Evolutionary conservation across 176 grass and related monocot genomes (phyloP).

Genomic region (Triticum dicoccoides): DNA sequence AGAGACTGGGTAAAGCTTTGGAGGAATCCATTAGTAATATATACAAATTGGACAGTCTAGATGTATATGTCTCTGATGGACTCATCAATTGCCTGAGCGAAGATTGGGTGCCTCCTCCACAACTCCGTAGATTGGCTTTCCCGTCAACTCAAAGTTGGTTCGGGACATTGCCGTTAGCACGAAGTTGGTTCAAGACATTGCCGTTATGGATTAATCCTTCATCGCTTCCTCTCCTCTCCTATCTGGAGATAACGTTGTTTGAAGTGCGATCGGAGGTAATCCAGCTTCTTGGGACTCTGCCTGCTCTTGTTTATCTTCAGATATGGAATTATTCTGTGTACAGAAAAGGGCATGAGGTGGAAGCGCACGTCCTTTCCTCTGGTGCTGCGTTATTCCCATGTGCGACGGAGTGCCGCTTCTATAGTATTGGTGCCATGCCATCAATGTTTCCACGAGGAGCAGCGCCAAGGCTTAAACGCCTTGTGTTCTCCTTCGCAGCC

Average conservation of each 20-base stretch:
- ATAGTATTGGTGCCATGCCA: rapidly evolving
- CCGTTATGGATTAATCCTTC: too few relatives aligned
- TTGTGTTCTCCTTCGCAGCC: rapidly evolving
- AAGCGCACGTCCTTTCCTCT: too few relatives aligned
- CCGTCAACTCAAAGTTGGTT: rapidly evolving
- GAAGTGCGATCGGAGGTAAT: too few relatives aligned
- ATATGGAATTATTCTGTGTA: too few relatives aligned
- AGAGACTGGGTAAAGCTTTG: neutral
- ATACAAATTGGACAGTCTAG: neutral
- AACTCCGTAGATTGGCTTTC: neutral
- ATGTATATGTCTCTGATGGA: rapidly evolving
- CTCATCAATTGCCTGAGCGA: too few relatives aligned
- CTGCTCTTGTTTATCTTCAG: too few relatives aligned
- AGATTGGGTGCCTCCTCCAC: neutral
- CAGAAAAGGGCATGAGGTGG: neutral
- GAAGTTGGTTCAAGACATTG: too few relatives aligned
- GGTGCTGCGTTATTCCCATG: neutral
- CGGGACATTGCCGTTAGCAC: too few relatives aligned
- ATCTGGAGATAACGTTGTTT: too few relatives aligned
- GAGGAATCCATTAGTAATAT: neutral
- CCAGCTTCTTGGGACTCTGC: too few relatives aligned
- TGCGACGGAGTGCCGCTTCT: neutral
- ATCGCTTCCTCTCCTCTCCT: too few relatives aligned
- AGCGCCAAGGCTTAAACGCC: neutral
- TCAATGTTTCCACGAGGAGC: neutral